Conservation (phyloP, 371 early-diverging fungal genomes). For the Mucor lusitanicus region DNA sequence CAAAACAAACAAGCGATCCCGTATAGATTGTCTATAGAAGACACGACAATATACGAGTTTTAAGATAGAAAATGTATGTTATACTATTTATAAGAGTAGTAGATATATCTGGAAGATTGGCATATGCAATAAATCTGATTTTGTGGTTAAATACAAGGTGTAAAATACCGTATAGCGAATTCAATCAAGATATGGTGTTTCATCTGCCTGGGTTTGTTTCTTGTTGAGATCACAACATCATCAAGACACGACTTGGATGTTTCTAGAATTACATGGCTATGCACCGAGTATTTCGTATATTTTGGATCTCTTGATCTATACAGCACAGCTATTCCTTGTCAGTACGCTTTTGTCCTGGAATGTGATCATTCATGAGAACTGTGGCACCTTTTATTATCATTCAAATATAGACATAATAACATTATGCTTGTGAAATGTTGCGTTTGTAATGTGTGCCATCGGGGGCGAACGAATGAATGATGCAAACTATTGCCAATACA, state of each 20-base stretch:
- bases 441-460: not conserved
- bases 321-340: not conserved
- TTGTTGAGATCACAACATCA: too few relatives aligned
- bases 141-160: not conserved
- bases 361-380: not conserved
- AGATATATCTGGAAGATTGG: not conserved
- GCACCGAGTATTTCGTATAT: too few relatives aligned
- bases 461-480: not conserved
- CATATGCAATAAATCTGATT: not conserved
- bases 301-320: too few relatives aligned
- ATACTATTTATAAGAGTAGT: too few relatives aligned
- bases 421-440: not conserved
- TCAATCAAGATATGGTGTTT: too few relatives aligned
- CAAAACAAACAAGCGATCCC: not conserved
- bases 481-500: not conserved
- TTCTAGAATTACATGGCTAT: not conserved
- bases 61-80: too few relatives aligned
- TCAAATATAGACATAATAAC: not conserved
- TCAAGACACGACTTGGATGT: not conserved
- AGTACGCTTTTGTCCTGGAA: not conserved
- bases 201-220: too few relatives aligned
- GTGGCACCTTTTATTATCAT: not conserved
- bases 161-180: not conserved
- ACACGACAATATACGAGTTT: not conserved
- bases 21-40: not conserved